Conservation (phyloP, 768 basidiomycete genomes). For the Leccinum arenicola region DNA sequence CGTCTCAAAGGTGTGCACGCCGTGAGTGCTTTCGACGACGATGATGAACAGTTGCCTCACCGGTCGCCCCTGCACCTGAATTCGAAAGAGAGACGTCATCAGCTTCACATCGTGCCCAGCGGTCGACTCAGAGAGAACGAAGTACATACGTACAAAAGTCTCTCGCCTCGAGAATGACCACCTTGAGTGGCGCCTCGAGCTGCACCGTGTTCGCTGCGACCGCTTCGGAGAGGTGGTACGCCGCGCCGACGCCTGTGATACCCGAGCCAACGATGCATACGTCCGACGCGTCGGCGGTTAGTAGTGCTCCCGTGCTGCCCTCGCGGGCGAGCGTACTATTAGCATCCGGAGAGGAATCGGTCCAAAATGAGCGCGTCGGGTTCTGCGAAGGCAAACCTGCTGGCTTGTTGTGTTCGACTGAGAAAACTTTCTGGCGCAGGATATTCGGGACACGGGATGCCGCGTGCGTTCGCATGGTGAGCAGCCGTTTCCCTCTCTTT, state of each 20-base stretch:
- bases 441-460: too few relatives aligned
- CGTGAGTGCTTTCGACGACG: too few relatives aligned
- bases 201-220: neutral
- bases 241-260: conserved; percentile 71
- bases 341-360: conserved; percentile 47
- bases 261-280: conserved; percentile 80
- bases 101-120: neutral
- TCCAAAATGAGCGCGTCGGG: conserved; percentile 75
- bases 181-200: conserved; percentile 34
- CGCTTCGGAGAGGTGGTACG: conserved; percentile 62
- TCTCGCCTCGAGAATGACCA: conserved; percentile 78
- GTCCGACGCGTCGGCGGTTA: conserved; percentile 58
- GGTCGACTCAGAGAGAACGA: neutral
- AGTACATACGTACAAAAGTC: conserved; percentile 67
- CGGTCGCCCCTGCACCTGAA: conserved; percentile 74
- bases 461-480: too few relatives aligned
- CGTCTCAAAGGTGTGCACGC: too few relatives aligned
- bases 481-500: neutral
- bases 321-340: conserved; percentile 67
- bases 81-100: neutral
- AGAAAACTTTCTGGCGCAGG: conserved; percentile 8
- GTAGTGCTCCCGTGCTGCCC: conserved; percentile 61
- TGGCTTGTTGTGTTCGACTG: conserved; percentile 1
- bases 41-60: conserved; percentile 32
- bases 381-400: conserved; percentile 53